Conservation (phyloP, 108 stramenopile genomes). For the Chaetoceros muelleri region DNA sequence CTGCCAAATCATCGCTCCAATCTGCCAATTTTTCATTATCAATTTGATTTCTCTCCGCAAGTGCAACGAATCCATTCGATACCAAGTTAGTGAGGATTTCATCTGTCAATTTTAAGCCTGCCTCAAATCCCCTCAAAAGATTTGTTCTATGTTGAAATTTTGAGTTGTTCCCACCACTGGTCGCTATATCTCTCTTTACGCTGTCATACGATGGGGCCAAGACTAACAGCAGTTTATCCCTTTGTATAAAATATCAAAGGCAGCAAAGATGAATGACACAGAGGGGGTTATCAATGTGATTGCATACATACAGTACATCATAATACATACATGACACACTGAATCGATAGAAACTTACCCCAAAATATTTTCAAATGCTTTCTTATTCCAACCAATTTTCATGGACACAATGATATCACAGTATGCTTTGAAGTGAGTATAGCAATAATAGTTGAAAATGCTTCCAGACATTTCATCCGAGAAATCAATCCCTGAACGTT, state of each 20-base stretch:
- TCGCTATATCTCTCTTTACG: too few relatives aligned
- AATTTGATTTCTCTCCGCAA: slow-evolving; percentile 20
- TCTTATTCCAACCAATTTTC: slow-evolving; percentile 23
- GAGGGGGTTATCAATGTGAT: too few relatives aligned
- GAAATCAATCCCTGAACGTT: slow-evolving; percentile 22
- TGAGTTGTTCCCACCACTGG: too few relatives aligned
- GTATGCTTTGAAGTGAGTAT: slow-evolving; percentile 60
- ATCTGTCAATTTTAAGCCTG: slow-evolving; percentile 1
- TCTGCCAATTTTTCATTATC: slow-evolving; percentile 29
- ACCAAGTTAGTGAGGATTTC: slow-evolving; percentile 9
- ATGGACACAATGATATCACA: slow-evolving; percentile 44
- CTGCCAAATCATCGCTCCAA: slow-evolving; percentile 34
- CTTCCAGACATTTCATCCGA: slow-evolving; percentile 5
- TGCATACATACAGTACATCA: too few relatives aligned
- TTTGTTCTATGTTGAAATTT: too few relatives aligned
- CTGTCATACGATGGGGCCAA: neutral
- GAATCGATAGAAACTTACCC: slow-evolving; percentile 19
- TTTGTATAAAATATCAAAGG: too few relatives aligned
- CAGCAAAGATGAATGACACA: too few relatives aligned
- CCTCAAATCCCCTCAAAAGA: neutral
- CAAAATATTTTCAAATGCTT: slow-evolving; percentile 30
- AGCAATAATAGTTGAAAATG: slow-evolving; percentile 62
- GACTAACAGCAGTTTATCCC: neutral
- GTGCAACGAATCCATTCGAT: slow-evolving; percentile 14
- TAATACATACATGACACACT: too few relatives aligned